Evolutionary conservation across 2,329 filamentous ascomycete genomes (phyloP).

Genomic region (Penicillium sp.): DNA sequence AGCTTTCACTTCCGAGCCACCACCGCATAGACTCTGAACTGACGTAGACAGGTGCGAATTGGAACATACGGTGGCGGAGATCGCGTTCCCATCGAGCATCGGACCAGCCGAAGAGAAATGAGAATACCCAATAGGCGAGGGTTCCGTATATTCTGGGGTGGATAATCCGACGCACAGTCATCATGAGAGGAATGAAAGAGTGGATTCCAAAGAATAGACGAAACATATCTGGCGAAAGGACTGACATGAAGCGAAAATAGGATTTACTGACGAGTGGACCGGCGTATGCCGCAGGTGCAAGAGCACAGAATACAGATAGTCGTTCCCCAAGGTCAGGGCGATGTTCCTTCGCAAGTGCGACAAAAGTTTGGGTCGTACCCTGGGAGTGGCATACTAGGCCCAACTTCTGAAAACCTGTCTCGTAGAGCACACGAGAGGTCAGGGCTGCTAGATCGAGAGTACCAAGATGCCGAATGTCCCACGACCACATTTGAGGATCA

Average conservation of each 20-base stretch:
- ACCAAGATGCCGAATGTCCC: conserved; percentile 95
- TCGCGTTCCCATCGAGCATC: conserved; percentile 83
- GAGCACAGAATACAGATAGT: conserved; percentile 85
- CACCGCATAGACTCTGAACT: conserved; percentile 89
- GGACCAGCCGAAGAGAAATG: conserved; percentile 86
- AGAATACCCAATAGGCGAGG: conserved; percentile 86
- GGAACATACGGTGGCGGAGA: conserved; percentile 81
- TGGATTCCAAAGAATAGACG: conserved; percentile 87
- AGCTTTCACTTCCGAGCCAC: conserved; percentile 91
- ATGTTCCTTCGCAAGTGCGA: conserved; percentile 88
- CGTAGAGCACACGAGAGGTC: conserved; percentile 74
- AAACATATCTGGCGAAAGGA: conserved; percentile 77
- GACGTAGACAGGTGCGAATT: conserved; percentile 89
- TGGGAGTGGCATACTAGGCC: conserved; percentile 87
- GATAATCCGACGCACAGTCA: conserved; percentile 74
- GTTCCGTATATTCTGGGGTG: conserved; percentile 73
- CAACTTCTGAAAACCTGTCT: conserved; percentile 82
- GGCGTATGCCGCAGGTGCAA: conserved; percentile 89
- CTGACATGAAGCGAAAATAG: conserved; percentile 89
- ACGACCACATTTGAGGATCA: conserved; percentile 94
- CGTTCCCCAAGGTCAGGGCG: conserved; percentile 80
- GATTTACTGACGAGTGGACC: conserved; percentile 83
- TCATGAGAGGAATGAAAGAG: conserved; percentile 92
- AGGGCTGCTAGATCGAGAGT: conserved; percentile 84
- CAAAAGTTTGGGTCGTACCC: conserved; percentile 85